These are phyloP conservation scores for Psilocybe azurescens DNA, from an alignment of 768 basidiomycete species.

Conservation along the genomic window DNA sequence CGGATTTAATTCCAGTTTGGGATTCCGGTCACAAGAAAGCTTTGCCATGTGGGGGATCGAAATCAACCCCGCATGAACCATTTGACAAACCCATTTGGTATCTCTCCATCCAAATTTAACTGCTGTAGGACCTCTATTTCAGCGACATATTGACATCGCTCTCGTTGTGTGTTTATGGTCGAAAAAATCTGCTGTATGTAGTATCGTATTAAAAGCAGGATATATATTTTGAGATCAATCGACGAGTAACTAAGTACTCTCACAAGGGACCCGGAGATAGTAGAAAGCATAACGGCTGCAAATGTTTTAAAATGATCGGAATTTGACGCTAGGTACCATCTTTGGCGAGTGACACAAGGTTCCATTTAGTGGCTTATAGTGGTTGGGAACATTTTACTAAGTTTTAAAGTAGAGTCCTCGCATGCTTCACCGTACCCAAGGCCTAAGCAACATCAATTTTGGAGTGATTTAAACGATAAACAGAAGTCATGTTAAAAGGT, in stretches of 20 bases:
- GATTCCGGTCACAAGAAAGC: not conserved
- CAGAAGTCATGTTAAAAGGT: not conserved
- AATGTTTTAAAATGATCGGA: too few species aligned
- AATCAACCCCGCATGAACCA: not conserved
- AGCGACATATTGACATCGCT: too few species aligned
- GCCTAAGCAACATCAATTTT: not conserved
- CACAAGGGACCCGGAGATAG: not conserved
- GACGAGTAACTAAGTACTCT: too few species aligned
- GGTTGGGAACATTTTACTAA: not conserved
- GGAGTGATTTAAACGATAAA: not conserved
- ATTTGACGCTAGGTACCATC: not conserved
- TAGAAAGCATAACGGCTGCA: not conserved
- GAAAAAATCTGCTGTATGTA: not conserved
- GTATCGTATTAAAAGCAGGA: not conserved
- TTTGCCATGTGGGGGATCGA: not conserved
- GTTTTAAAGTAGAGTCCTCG: too few species aligned
- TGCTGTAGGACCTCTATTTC: not conserved
- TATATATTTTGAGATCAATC: too few species aligned
- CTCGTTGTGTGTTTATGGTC: too few species aligned
- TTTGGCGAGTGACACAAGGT: too few species aligned
- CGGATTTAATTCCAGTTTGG: not conserved
- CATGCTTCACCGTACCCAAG: too few species aligned
- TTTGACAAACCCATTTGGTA: conserved; percentile 1
- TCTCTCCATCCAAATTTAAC: conserved; percentile 8
- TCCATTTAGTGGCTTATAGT: too few species aligned